These are phyloP conservation scores for Juglanconis juglandina DNA, from an alignment of 2,329 filamentous ascomycete genomes.

Conservation along the genomic window DNA sequence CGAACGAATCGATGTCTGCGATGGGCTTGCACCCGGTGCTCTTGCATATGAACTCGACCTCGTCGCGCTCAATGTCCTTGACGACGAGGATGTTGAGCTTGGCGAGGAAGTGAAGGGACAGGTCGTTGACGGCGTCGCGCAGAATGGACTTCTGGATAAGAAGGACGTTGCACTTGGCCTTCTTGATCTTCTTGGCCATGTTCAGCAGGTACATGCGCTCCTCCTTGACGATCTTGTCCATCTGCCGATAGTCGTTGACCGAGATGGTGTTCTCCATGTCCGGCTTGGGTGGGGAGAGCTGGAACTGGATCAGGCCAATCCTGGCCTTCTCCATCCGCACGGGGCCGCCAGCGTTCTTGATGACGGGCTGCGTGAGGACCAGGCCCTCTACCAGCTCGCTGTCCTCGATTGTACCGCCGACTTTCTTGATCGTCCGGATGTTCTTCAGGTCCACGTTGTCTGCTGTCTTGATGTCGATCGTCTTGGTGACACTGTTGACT, in stretches of 20 bases:
- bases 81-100: constrained; percentile 93
- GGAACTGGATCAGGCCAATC: constrained; percentile 97
- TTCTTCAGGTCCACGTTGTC: constrained; percentile 96
- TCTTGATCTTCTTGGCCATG: constrained; percentile 99
- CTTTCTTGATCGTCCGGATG: constrained; percentile 95
- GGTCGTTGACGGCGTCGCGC: constrained; percentile 93
- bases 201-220: constrained; percentile 97
- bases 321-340: constrained; percentile 93
- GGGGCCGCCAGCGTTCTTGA: constrained; percentile 91
- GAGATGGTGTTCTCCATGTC: constrained; percentile 99
- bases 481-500: constrained; percentile 91
- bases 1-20: constrained; percentile 96
- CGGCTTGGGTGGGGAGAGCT: constrained; percentile 95
- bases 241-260: constrained; percentile 98
- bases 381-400: constrained; percentile 95
- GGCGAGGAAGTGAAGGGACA: constrained; percentile 94
- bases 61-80: constrained; percentile 97
- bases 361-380: constrained; percentile 84
- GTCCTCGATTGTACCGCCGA: constrained; percentile 96
- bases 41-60: constrained; percentile 99
- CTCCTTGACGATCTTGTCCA: constrained; percentile 99
- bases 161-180: constrained; percentile 98
- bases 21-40: constrained; percentile 98
- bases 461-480: constrained; percentile 91
- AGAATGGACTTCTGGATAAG: constrained; percentile 98